Percentiles rank a stretch among this genome's conserved stretches.
These are phyloP conservation scores for Linum tenue DNA, from an alignment of 345 rosid genomes.

Conservation along the genomic window DNA sequence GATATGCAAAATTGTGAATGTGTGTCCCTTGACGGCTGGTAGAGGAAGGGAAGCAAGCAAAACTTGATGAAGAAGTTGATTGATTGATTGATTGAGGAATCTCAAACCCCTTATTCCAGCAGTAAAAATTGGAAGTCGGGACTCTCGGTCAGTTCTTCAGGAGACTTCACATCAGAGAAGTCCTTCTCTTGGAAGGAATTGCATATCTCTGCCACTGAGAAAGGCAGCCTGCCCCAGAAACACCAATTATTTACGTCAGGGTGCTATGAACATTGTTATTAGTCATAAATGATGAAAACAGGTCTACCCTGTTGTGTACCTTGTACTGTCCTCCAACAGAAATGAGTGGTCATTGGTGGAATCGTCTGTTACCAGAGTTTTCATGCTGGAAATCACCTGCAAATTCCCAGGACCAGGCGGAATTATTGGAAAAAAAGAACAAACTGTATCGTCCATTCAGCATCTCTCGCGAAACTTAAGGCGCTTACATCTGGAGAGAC, in stretches of 20 bases:
- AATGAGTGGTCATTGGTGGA: background rate
- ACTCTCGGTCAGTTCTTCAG: constrained; percentile 17
- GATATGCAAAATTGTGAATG: too few species aligned
- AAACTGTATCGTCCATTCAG: background rate
- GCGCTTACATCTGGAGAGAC: constrained; percentile 21
- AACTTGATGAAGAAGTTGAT: background rate
- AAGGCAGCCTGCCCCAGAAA: constrained; percentile 21
- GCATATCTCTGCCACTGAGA: constrained; percentile 20
- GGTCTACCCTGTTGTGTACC: background rate
- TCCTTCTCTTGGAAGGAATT: constrained; percentile 16
- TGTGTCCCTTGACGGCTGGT: too few species aligned
- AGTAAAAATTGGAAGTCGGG: constrained; percentile 25
- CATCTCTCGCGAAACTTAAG: background rate
- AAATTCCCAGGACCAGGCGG: background rate
- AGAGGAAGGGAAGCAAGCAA: background rate
- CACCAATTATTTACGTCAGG: background rate
- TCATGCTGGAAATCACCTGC: constrained; percentile 5
- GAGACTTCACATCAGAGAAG: constrained; percentile 20
- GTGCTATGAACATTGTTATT: background rate
- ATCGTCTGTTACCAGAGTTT: background rate
- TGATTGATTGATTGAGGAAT: background rate
- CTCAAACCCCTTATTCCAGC: constrained; percentile 10
- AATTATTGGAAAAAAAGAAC: background rate
- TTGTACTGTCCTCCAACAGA: background rate
- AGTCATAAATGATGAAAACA: background rate